phyloP scores from a whole-genome alignment of 2,329 filamentous ascomycete species.

The Huntiella moniliformis region DNA sequence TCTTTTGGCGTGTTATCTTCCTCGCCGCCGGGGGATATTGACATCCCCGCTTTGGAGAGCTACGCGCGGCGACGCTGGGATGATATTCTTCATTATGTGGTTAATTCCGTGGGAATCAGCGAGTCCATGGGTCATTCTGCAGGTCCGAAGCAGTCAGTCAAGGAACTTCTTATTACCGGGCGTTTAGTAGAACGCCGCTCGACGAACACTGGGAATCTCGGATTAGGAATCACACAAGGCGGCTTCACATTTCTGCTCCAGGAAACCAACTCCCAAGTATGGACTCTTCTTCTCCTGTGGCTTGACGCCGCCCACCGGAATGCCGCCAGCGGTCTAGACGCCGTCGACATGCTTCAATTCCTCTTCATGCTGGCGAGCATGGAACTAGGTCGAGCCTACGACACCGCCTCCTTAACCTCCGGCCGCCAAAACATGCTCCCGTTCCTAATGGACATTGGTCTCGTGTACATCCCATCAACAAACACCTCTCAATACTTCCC shows the following conservation, averaged over 20 bases:
- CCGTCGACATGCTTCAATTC: constrained; percentile 87
- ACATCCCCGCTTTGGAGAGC: constrained; percentile 56
- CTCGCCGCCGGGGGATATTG: constrained; percentile 42
- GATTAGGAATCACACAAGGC: constrained; percentile 66
- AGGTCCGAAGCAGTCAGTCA: constrained; percentile 58
- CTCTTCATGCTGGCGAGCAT: constrained; percentile 88
- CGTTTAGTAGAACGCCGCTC: constrained; percentile 50
- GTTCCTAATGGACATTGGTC: constrained; percentile 77
- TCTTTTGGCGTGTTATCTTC: constrained; percentile 75
- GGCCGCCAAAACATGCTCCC: constrained; percentile 79
- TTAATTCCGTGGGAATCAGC: constrained; percentile 49
- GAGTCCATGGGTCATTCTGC: constrained; percentile 22
- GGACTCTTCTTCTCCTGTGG: constrained; percentile 86
- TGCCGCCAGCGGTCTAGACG: constrained; percentile 50
- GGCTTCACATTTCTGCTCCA: constrained; percentile 92
- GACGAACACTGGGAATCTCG: constrained; percentile 34
- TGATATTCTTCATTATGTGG: constrained; percentile 86
- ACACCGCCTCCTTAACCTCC: constrained; percentile 62
- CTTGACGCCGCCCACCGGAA: constrained; percentile 57
- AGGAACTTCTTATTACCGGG: constrained; percentile 63
- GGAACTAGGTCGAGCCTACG: constrained; percentile 80
- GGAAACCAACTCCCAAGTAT: constrained; percentile 90
- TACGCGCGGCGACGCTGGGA: constrained; percentile 89
- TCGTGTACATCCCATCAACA: constrained; percentile 54
- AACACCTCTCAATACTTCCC: constrained; percentile 58